Base-by-base conservation (phyloP, 1,284 basidiomycete species). In the Ceratobasidium theobromae region DNA sequence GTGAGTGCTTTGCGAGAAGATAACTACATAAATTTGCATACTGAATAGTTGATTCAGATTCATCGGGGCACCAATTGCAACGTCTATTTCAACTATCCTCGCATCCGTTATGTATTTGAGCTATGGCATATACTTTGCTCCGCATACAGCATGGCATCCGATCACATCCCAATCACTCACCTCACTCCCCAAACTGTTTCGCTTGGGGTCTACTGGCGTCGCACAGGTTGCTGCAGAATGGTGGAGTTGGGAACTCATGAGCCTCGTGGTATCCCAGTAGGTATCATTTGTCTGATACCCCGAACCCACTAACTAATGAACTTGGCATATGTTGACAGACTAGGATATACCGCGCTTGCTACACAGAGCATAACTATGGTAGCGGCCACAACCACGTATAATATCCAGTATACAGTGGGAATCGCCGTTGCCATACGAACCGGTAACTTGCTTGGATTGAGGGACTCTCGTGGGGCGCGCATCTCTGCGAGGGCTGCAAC, bases 1-100 rank as follows among this genome's bases (percentile, higher is more conserved):
- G 57, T 60, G 28, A 6, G 57, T 18, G 12, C n/a, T n/a, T n/a
- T n/a, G n/a, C n/a, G n/a, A n/a, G n/a, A n/a, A n/a, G n/a, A n/a
- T n/a, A n/a, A n/a, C n/a, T n/a, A n/a, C n/a, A n/a, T n/a, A n/a
- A n/a, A n/a, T 6, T 11, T 32, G 18, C 46, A 48, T 12, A 25
- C 23, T 25, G 14, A 48, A 23, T 25, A 18, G 21, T 40, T 27
- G 9, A 12, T 4, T 38, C n/a, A n/a, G n/a, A n/a, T 98, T 95
- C 77, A 86, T 93, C 67, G 95, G 95, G 11, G 95, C 95, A 1
- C 95, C 95, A 0, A 81, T 98, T 33, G 91, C 95, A 0, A 93
- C 92, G 0, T 89, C 91, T 0, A 82, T 96, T 67, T 91, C 89
- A 2, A 92, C 93, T 79, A 95, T 93, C 76, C 79, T 96, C 32